Base-by-base conservation (phyloP, 2,329 filamentous ascomycete genomes). In the Tolypocladium pustulatum region DNA sequence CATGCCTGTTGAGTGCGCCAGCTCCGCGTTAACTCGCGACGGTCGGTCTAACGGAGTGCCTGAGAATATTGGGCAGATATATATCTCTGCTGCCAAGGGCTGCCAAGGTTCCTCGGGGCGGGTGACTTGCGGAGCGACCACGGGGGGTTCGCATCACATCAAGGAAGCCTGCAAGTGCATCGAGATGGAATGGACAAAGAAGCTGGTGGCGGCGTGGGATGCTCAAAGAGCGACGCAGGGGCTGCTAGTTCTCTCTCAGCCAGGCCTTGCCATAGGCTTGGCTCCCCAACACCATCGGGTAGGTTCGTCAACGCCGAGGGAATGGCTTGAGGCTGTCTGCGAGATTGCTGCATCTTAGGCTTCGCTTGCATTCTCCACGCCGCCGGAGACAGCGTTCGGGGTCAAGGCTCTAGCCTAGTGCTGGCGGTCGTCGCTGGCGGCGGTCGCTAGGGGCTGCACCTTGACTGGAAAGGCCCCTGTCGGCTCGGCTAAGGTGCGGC, bases 401-500 rank as follows among this genome's bases (percentile, higher is more conserved):
- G 10, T 27, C 5, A 27, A n/a, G n/a, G 30, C 17, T n/a, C 30
- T 17, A 34, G 49, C 20, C 10, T 22, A 20, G 17, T 10, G 30
- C 3, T 34, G 17, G 30, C 13, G 17, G 49, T 22, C 30, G 17
- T 34, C 30, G 17, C 49, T 49, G 46, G 43, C 36, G 32, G 52
- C 30, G 40, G 17, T 22, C 40, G 40, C 15, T 25, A 12, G 43
- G 36, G 34, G 52, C 22, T 15, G 30, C 15, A 25, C 41, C 43
- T 20, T 4, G 22, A 25, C 25, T 27, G 54, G 54, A 54, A 13
- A 55, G 32, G 30, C 52, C 62, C 65, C 63, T 64, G 67, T 62
- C 64, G 57, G 46, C 54, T 69, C 72, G 72, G 72, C 66, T 74
- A 74, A 74, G 71, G 66, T 72, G 65, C 72, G 72, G 72, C 69